A percentile compares a stretch with the other conserved stretches of the same genome.
These are phyloP conservation scores for Bryopsis sp. DNA, from an alignment of 139 green algal genomes.

Conservation along the genomic window DNA sequence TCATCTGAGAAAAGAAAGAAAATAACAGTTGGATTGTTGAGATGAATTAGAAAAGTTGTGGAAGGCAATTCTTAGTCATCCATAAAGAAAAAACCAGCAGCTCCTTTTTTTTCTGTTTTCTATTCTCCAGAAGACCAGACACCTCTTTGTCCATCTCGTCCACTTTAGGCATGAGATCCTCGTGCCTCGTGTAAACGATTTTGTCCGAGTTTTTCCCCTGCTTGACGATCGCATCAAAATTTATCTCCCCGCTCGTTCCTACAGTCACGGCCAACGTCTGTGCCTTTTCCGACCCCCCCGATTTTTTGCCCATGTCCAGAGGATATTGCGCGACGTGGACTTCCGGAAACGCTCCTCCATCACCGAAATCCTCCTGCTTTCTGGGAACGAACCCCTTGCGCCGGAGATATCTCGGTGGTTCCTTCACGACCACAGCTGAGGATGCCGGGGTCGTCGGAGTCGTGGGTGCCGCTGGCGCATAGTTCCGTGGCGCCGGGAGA, in stretches of 20 bases:
- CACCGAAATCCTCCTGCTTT: slow-evolving; percentile 71
- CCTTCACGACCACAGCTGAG: slow-evolving; percentile 19
- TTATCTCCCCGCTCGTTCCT: slow-evolving; percentile 62
- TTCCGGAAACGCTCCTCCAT: slow-evolving; percentile 86
- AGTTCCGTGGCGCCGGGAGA: slow-evolving; percentile 1
- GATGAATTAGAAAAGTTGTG: neutral
- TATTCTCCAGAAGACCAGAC: too few relatives aligned
- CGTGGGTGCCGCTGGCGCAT: neutral
- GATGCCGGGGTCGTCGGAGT: neutral
- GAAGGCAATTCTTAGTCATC: neutral
- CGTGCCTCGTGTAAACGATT: slow-evolving; percentile 59
- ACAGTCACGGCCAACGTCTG: slow-evolving; percentile 72
- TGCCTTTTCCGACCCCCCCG: slow-evolving; percentile 19
- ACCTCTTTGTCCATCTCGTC: slow-evolving; percentile 54
- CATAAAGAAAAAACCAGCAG: neutral
- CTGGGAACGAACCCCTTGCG: slow-evolving; percentile 65
- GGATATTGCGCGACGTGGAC: slow-evolving; percentile 88
- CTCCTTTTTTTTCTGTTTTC: neutral
- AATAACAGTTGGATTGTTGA: neutral
- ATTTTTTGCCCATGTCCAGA: slow-evolving; percentile 73
- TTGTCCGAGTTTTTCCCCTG: slow-evolving; percentile 69
- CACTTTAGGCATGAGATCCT: slow-evolving; percentile 79
- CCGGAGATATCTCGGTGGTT: slow-evolving; percentile 60
- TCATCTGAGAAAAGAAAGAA: neutral
- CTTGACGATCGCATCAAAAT: slow-evolving; percentile 78